Evolutionary conservation across 768 basidiomycete species (phyloP), one percentile per base, ranked within the genome.

Genomic region (Boletus rufocinnamomeus): DNA sequence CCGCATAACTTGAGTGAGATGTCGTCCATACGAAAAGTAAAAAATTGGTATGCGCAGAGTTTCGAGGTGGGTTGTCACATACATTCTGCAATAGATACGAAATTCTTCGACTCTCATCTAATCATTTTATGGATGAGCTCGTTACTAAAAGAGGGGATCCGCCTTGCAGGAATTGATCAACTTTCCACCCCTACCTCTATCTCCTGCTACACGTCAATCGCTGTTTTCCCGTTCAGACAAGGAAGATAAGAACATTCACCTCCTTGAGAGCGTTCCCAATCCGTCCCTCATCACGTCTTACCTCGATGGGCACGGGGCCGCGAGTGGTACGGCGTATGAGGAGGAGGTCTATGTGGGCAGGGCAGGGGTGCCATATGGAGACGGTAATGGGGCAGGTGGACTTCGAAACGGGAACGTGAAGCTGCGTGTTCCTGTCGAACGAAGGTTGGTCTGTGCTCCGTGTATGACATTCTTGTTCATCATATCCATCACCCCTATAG

Each of bases 21-120:
- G 96, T 86, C 89, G 0, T 91, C 89, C 40, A 98, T 99, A 63
- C 84, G 86, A 57, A 95, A 91, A 70, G 92, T 99, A 59, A 95
- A 95, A 78, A 89, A 96, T 68, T 99, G 97, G 97, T 99, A 99
- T 73, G 96, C 96, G 1, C 93, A 98, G 78, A 93, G 91, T 17
- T 98, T 99, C 73, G 92, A 98, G 83, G 96, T 95, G 53, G 52
- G 86, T 63, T 34, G 32, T 43, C 19, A n/a, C 38, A 49, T 32
- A 6, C 10, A 27, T 16, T n/a, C 19, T 35, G 17, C 35, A 19
- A 35, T 23, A 17, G 38, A 21, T 28, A 13, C 19, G 45, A 32
- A 50, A 25, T 32, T 21, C 17, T 21, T 9, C 35, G 21, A 35
- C 16, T 47, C 19, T 8, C 48, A 25, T 54, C 14, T 23, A 7